These are phyloP conservation scores for Trametes maxima DNA, from an alignment of 768 basidiomycete species.

Conservation along the genomic window DNA sequence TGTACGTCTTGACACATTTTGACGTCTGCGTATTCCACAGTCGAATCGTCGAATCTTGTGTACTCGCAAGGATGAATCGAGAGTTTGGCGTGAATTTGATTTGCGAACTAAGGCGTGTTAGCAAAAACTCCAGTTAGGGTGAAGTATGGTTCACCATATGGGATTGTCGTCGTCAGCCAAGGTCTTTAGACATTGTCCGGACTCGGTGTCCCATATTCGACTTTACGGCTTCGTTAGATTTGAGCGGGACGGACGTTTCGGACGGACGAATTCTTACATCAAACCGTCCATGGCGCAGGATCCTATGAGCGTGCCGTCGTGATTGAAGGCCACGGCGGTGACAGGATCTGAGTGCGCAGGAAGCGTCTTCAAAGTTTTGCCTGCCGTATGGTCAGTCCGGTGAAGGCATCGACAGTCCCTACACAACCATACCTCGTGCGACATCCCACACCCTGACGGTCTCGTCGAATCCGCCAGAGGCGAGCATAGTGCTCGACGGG, in stretches of 20 bases:
- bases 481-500: constrained; percentile 86
- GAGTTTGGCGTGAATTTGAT: constrained; percentile 94
- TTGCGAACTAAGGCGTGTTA: constrained; percentile 58
- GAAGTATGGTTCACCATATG: constrained; percentile 59
- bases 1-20: constrained; percentile 90
- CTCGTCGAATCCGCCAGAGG: constrained; percentile 95
- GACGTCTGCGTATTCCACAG: constrained; percentile 94
- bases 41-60: constrained; percentile 92
- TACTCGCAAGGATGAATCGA: constrained; percentile 83
- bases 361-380: constrained; percentile 80
- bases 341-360: constrained; percentile 98
- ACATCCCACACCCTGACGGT: constrained; percentile 98
- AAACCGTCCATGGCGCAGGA: constrained; percentile 97
- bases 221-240: constrained; percentile 42
- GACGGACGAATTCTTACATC: constrained; percentile 79
- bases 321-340: constrained; percentile 90
- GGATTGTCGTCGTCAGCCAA: constrained; percentile 96
- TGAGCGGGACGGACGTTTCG: not conserved
- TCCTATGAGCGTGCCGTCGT: constrained; percentile 92
- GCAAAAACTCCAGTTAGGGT: not conserved
- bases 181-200: constrained; percentile 97
- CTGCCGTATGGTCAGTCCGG: constrained; percentile 40
- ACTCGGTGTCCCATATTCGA: constrained; percentile 96
- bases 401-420: not conserved
- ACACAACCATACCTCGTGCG: constrained; percentile 63